A percentile compares a stretch with the other conserved stretches of the same genome.
Conservation (phyloP, 2,329 filamentous ascomycete genomes). For the Aureobasidium zeae region DNA sequence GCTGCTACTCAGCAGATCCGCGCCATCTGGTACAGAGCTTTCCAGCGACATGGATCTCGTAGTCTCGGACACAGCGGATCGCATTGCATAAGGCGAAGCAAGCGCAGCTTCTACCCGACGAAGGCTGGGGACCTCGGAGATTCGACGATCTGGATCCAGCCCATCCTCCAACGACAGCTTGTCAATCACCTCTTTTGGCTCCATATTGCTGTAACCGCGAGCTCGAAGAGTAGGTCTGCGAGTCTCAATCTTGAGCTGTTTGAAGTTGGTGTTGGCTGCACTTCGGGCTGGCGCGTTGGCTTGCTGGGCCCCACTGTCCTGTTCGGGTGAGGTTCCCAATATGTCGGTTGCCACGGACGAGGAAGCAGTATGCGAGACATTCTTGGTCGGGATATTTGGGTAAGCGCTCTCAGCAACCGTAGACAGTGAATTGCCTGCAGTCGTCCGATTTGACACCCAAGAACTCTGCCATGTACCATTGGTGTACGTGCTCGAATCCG, state of each 20-base stretch:
- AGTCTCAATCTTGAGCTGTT: conserved; percentile 86
- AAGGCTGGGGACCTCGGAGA: conserved; percentile 17
- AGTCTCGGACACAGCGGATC: conserved; percentile 17
- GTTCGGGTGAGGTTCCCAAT: conserved; percentile 4
- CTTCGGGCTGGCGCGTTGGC: conserved; percentile 50
- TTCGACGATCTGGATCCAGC: conserved; percentile 2
- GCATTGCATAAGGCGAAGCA: conserved; percentile 14
- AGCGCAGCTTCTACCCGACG: conserved; percentile 12
- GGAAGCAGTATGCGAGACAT: conserved; percentile 5
- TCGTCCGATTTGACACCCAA: conserved; percentile 57
- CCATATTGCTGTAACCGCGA: conserved; percentile 5
- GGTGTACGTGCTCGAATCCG: conserved; percentile 72
- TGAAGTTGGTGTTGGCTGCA: conserved; percentile 69
- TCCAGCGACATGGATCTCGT: conserved; percentile 17
- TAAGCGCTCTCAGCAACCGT: conserved; percentile 54
- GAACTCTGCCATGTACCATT: conserved; percentile 74
- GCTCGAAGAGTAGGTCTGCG: conserved; percentile 25
- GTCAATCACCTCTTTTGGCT: not conserved
- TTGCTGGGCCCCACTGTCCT: conserved; percentile 5
- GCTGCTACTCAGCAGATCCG: conserved; percentile 4
- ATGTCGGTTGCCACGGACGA: conserved; percentile 8
- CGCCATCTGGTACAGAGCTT: conserved; percentile 12
- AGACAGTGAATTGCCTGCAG: conserved; percentile 57
- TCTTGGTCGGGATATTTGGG: not conserved
- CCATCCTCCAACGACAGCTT: not conserved